Evolutionary conservation across 2,329 filamentous ascomycete species (phyloP).

Genomic region (Canariomyces notabilis): DNA sequence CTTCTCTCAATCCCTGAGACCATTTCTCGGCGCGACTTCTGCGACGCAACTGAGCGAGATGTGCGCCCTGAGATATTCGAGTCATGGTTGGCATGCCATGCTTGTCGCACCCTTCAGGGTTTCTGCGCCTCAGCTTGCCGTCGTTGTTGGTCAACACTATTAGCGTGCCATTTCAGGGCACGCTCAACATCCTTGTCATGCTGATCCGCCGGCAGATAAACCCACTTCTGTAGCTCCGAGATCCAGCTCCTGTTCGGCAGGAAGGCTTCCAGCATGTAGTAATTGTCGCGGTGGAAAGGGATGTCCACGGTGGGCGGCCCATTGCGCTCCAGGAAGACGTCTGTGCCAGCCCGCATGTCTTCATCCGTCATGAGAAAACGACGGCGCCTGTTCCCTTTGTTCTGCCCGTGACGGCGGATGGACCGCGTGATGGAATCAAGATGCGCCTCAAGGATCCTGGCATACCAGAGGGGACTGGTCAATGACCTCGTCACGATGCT

Average conservation of each 20-base stretch:
- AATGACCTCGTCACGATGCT: constrained; percentile 42
- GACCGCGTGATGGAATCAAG: constrained; percentile 30
- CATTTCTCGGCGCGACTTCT: too few relatives aligned
- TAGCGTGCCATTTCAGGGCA: constrained; percentile 25
- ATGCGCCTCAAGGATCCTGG: constrained; percentile 33
- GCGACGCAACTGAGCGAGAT: too few relatives aligned
- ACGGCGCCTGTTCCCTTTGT: constrained; percentile 42
- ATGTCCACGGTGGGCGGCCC: constrained; percentile 49
- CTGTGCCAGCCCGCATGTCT: constrained; percentile 43
- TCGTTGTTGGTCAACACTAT: too few relatives aligned
- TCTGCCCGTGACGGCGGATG: constrained; percentile 37
- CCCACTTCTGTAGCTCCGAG: constrained; percentile 41
- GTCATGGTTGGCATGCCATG: background rate
- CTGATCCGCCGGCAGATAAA: constrained; percentile 40
- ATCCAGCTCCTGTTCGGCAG: constrained; percentile 53
- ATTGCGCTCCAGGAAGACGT: constrained; percentile 45
- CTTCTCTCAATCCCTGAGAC: too few relatives aligned
- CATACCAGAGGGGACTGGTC: constrained; percentile 44
- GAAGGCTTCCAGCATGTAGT: constrained; percentile 55
- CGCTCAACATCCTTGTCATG: constrained; percentile 36
- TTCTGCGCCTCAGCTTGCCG: background rate
- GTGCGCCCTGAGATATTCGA: too few relatives aligned
- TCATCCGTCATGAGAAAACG: constrained; percentile 32
- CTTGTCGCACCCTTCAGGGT: background rate
- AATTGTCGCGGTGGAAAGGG: constrained; percentile 52